Base-by-base conservation (phyloP, 441 rosid genomes). In the Arabidopsis hybrid region DNA sequence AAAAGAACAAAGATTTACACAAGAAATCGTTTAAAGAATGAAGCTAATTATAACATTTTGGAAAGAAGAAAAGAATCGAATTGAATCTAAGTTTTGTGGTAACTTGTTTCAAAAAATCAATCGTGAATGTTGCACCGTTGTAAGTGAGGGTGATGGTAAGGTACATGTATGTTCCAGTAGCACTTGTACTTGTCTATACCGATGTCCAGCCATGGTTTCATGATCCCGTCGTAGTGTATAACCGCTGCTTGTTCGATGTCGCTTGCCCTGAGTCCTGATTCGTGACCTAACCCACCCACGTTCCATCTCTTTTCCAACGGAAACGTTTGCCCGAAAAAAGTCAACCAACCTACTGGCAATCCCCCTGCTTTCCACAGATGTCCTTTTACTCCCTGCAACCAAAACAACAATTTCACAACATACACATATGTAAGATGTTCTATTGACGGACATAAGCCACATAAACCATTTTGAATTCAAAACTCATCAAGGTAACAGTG, bases 161-260 rank as follows among this genome's bases (percentile, higher is more conserved):
- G 71, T 64, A 95, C 60, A 72, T 87, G 84, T 67, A 74, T 81
- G 86, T 82, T 88, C 99, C 99, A 95, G 74, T 88, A 84, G 26
- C 83, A 75, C 78, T 82, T 95, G 74, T 87, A 88, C 81, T 75
- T 82, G 12, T 72, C 71, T 39, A 87, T 71, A 35, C 90, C 87
- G 1, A 89, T 91, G 57, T 95, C 97, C 57, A 89, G 75, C 97
- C 97, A 92, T 1, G 99, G 97, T 77, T 95, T 92, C 96, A 73
- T 87, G 71, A 87, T 82, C 68, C 99, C 99, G 34, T 91, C 85
- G 6, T 87, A 91, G 81, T 92, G 99, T 72, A 92, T 82, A 21
- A 95, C 97, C 12, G 88, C 92, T 4, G 94, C 94, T 72, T 17
- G 63, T 45, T 95, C 86, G 7, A 93, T 83, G 7, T 86, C 87